Base-by-base conservation (phyloP, 257 asterid species). In the Primulina tabacum region DNA sequence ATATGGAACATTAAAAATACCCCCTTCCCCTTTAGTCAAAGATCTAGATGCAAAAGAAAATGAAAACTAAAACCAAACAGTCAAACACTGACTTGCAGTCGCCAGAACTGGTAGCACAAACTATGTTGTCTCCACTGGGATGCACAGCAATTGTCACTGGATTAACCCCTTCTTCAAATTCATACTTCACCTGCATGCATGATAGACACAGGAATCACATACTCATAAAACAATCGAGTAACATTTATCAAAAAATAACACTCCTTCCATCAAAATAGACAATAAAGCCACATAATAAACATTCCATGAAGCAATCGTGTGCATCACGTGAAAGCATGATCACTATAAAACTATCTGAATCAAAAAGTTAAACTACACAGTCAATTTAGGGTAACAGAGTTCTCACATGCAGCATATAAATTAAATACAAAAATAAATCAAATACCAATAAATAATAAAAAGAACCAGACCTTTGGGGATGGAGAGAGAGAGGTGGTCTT, bases 41-140 rank as follows among this genome's bases (percentile, higher is more conserved):
- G 33, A 40, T 29, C 29, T 12, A 72, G 52, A 62, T 34, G 65
- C 57, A 50, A 16, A 12, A 67, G 40, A 33, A 71, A 66, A 55
- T 8, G 14, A 71, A 12, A 64, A 61, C 38, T 28, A 7, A 26
- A 57, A 50, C 8, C 38, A 8, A 11, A 9, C 55, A 33, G 6
- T 4, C n/a, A 24, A 67, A 52, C 30, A 82, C 90, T 71, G 69
- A 94, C 98, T 83, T 94, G 99, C 97, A 89, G 80, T 94, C 97
- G 70, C 93, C 96, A n/a, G 83, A 60, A 73, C 87, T 86, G 52
- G 96, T 88, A 52, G 98, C 92, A 77, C 95, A 91, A 75, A 91
- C 96, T 14, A 94, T 72, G 57, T 78, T 89, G 62, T 91, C 96
- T 34, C 97, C 98, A 68, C 87, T 78, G 0, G 97, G 97, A 77